Base-by-base conservation (phyloP, 1,284 basidiomycete species). In the Sanguinoderma infundibulare region DNA sequence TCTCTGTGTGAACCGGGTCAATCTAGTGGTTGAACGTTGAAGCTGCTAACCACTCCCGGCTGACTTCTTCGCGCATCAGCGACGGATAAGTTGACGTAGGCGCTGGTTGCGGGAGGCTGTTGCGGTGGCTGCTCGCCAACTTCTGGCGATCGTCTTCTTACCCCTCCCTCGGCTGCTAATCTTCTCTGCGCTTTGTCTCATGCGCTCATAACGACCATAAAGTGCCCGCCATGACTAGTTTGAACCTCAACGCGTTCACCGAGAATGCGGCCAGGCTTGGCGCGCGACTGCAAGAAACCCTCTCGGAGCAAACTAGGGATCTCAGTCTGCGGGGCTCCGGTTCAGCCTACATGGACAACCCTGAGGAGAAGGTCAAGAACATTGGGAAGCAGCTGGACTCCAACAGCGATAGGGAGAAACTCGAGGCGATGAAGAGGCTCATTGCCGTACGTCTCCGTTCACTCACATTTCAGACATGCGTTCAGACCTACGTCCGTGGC, bases 341-440 rank as follows among this genome's bases (percentile, higher is more conserved):
- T 42, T 79, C 85, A 49, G 76, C 82, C 30, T 90, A 86, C 69
- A 79, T 92, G 64, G 91, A 92, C 69, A 81, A 81, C 44, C 76
- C 82, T 10, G 91, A 92, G 69, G 91, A 93, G 73, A 90, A 87
- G 73, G 77, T 84, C 40, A 87, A 88, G 74, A 87, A 94, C 70
- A 91, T 98, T 50, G 84, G 87, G 58, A 89, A 87, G 69, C 91
- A 98, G 69, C 84, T 98, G 42, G 93, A 96, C 69, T 93, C 91
- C 6, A 90, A 84, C 65, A 89, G 88, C 59, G 96, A 98, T 70
- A 81, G 89, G 59, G 95, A 98, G 73, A 94, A 95, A 71, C 78
- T 97, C 55, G 95, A 98, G 70, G 96, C 94, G 7, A 91, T 98
- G 89, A 96, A 96, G 77, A 83, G 94, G 66, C 85, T 98, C 59